A percentile compares a stretch with the other conserved stretches of the same genome.
Conservation (phyloP, 2,329 filamentous ascomycete species). For the Albifimbria verrucaria region DNA sequence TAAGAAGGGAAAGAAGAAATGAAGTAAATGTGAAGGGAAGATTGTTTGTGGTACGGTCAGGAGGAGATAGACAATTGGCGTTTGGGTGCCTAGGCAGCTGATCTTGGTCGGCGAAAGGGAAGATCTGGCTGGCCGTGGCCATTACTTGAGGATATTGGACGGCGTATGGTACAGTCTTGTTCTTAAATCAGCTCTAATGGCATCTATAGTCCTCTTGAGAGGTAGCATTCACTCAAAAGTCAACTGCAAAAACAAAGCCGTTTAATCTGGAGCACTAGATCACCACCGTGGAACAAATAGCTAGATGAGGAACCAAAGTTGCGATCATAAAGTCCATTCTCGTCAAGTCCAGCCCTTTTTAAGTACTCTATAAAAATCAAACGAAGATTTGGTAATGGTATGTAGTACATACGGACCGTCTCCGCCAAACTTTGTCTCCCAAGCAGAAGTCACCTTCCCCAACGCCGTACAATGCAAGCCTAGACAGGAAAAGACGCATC, state of each 20-base stretch:
- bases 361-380: conserved; percentile 8
- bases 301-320: no score
- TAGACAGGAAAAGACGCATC: conserved; percentile 29
- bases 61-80: conserved; percentile 17
- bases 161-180: background rate
- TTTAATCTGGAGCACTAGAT: no score
- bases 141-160: background rate
- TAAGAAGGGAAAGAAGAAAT: conserved; percentile 35
- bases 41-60: background rate
- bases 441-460: conserved; percentile 18
- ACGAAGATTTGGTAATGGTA: conserved; percentile 26
- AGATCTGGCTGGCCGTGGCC: background rate
- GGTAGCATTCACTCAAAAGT: no score
- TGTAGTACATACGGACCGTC: conserved; percentile 24
- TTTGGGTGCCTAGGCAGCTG: conserved; percentile 17
- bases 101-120: background rate
- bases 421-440: conserved; percentile 14
- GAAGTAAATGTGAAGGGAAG: conserved; percentile 1
- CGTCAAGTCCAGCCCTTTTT: background rate
- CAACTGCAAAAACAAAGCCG: no score
- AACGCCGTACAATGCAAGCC: conserved; percentile 43
- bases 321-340: conserved; percentile 17
- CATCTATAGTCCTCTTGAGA: no score
- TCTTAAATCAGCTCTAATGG: background rate
- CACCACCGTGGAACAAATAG: no score